Base-by-base conservation (phyloP, 805 yeast genomes). In the Starmerella etchellsii region DNA sequence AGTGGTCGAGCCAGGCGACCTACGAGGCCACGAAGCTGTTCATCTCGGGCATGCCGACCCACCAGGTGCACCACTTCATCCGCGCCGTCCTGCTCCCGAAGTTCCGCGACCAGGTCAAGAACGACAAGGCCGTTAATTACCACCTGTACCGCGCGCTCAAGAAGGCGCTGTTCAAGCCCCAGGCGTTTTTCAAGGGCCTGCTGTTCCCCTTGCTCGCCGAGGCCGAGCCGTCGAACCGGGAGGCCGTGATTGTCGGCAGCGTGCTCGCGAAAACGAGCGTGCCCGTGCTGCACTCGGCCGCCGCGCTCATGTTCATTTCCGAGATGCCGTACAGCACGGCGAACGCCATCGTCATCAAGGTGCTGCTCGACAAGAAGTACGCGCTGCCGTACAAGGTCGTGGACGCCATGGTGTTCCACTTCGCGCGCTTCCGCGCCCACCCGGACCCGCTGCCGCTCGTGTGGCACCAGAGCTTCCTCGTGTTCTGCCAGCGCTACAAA, bases 341-440 rank as follows among this genome's bases (percentile, higher is more conserved):
- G 4, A 75, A 82, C 15, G 81, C 94, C 5, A 84, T 87, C 4
- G 87, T 91, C 63, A 85, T 91, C 45, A 74, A 91, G 61, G 81
- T 84, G 4, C 68, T 91, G 45, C 67, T 91, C 30, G 97, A 93
- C 59, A 91, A 91, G 66, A 87, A 83, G 61, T 91, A 91, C 56
- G 97, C 99, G 1, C 68, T 91, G 44, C 99, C 98, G 26, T 88
- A 87, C 61, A 95, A 88, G 66, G 91, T 95, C 1, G 74, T 91
- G 47, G 98, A 91, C 59, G 93, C 85, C 49, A 70, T 84, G 48
- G 98, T 91, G 15, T 87, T 82, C 59, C 93, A 85, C 58, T 91
- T 91, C 62, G 80, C 88, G 81, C 72, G 84, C 53, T 91, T 91
- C 63, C 73, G 96, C 66, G 39, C 49, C 10, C 52, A 54, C 37